Evolutionary conservation across 768 basidiomycete species (phyloP).

Genomic region (Daedaleopsis nitida): DNA sequence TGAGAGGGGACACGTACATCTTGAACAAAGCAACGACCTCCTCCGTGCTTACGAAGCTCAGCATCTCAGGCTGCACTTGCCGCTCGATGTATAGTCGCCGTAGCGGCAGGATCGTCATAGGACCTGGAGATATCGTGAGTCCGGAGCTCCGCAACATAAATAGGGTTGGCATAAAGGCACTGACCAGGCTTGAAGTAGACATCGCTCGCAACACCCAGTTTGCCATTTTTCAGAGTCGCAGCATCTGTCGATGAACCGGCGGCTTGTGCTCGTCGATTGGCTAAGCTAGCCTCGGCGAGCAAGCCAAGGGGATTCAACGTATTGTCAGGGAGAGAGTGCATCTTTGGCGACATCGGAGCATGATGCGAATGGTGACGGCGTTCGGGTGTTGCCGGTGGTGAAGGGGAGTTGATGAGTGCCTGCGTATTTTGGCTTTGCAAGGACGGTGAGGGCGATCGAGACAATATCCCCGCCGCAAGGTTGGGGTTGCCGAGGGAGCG

Average conservation of each 20-base stretch:
- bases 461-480: constrained; percentile 78
- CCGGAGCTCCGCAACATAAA: neutral
- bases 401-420: constrained; percentile 47
- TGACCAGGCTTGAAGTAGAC: constrained; percentile 91
- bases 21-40: constrained; percentile 91
- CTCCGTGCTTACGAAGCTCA: constrained; percentile 83
- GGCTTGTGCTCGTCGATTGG: constrained; percentile 65
- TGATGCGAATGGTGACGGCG: constrained; percentile 38
- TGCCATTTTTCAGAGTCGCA: constrained; percentile 23
- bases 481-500: constrained; percentile 85
- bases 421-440: constrained; percentile 52
- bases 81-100: constrained; percentile 84
- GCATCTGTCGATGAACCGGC: constrained; percentile 17
- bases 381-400: constrained; percentile 36
- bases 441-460: constrained; percentile 74
- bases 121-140: constrained; percentile 47
- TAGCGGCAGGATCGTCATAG: constrained; percentile 86
- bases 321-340: constrained; percentile 92
- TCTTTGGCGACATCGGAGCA: constrained; percentile 69
- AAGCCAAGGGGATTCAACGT: constrained; percentile 90
- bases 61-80: constrained; percentile 91
- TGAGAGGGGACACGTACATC: constrained; percentile 57
- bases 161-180: constrained; percentile 22
- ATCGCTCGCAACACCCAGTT: constrained; percentile 80
- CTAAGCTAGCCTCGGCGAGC: constrained; percentile 86